Conservation (phyloP, 805 yeast species). For the Komagataella pseudopastoris region DNA sequence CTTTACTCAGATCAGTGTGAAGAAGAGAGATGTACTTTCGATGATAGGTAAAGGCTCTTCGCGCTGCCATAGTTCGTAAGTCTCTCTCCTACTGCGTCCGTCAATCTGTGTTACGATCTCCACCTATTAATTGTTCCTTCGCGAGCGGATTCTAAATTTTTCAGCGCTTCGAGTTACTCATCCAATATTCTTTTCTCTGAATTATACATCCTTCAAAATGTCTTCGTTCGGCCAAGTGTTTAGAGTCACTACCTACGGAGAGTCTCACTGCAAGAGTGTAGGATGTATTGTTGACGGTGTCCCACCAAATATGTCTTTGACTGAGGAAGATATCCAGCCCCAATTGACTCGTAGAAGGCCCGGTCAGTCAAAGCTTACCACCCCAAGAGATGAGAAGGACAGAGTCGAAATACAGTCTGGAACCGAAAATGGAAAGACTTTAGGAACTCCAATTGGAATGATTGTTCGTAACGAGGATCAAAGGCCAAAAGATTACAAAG, state of each 20-base stretch:
- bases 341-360: conserved; percentile 96
- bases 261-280: conserved; percentile 93
- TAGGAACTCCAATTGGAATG: conserved; percentile 96
- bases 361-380: conserved; percentile 83
- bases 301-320: conserved; percentile 83
- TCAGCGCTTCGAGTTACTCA: neutral
- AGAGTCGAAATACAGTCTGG: conserved; percentile 89
- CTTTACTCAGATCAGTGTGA: conserved; percentile 7
- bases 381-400: conserved; percentile 95
- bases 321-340: conserved; percentile 86
- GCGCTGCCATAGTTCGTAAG: neutral
- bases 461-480: conserved; percentile 89
- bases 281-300: conserved; percentile 98
- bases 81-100: neutral
- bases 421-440: conserved; percentile 77
- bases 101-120: neutral
- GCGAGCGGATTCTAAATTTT: neutral
- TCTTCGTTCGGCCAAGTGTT: conserved; percentile 57
- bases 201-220: conserved; percentile 23
- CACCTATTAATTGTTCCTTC: neutral
- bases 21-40: conserved; percentile 5
- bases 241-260: conserved; percentile 91
- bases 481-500: conserved; percentile 91
- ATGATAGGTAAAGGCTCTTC: neutral
- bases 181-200: neutral